Evolutionary conservation across 2,329 filamentous ascomycete species (phyloP), one percentile per base, ranked within the genome.

Genomic region (Fusarium fujikuroi): DNA sequence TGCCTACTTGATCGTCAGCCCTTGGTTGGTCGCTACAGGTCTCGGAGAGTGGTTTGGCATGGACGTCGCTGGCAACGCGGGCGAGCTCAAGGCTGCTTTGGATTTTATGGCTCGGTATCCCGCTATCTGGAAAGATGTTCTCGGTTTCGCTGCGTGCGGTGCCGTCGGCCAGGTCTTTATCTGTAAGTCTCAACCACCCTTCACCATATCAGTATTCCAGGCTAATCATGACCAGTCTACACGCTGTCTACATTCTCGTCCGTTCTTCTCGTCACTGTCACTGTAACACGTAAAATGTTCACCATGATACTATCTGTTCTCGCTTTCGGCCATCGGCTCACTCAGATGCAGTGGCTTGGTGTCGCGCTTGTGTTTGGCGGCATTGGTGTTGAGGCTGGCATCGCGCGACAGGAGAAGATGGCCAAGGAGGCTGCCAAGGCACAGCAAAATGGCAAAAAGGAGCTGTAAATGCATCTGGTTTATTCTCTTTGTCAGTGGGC

Each of bases 251-350:
- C 93, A 56, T 99, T 98, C 84, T 96, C 93, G 15, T 96, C 93
- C 15, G 89, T 99, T 54, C 88, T 98, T 58, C 90, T 99, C 56
- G 95, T 98, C 47, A 98, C 96, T 9, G 95, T 99, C 6, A 99
- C 95, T 4, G 96, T 99, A 50, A 99, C 96, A 50, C 89, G 96
- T 79, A 99, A 99, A 86, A 99, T 99, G 96, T 89, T 98, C 81
- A 98, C 95, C 75, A 99, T 99, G 96, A 94, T 98, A 67, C 87
- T 98, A 58, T 97, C 94, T 60, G 96, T 99, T 34, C 86, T 98
- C 69, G 95, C 94, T 84, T 99, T 98, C 81, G 96, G 96, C 34
- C 96, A 99, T 82, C 90, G 89, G 72, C 88, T 99, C 54, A 93
- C 90, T 34, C 84, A 86, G n/a, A 97, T 95, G 88, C 96, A 99